phyloP scores from a whole-genome alignment of 2,329 filamentous ascomycete genomes.

The Corniculantispora saksenae region DNA sequence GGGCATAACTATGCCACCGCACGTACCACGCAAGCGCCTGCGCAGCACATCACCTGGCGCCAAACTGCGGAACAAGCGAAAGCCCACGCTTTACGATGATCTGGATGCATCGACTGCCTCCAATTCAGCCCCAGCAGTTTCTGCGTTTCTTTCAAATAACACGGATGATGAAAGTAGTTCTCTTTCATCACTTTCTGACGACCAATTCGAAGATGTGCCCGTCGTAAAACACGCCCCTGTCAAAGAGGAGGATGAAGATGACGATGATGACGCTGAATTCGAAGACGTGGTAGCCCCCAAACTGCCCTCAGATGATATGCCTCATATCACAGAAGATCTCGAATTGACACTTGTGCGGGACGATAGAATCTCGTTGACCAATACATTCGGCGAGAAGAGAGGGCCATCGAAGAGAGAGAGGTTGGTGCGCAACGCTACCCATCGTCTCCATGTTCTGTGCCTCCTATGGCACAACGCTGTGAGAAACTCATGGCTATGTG shows the following conservation, averaged over 20 bases:
- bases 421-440: conserved; percentile 73
- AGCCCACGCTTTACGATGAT: conserved; percentile 61
- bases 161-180: conserved; percentile 49
- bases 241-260: conserved; percentile 39
- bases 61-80: conserved; percentile 40
- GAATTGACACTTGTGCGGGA: conserved; percentile 69
- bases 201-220: conserved; percentile 62
- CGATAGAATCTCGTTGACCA: conserved; percentile 60
- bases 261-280: conserved; percentile 60
- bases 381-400: conserved; percentile 69
- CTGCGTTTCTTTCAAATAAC: conserved; percentile 45
- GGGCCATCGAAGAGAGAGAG: conserved; percentile 84
- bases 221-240: conserved; percentile 58
- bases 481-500: conserved; percentile 81
- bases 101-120: conserved; percentile 53
- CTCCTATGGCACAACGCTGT: conserved; percentile 88
- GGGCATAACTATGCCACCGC: conserved; percentile 61
- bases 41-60: conserved; percentile 39
- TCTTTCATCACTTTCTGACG: conserved; percentile 56
- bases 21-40: conserved; percentile 66
- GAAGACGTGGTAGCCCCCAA: conserved; percentile 55
- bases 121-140: conserved; percentile 44
- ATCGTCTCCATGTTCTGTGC: conserved; percentile 85
- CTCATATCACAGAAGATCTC: conserved; percentile 63
- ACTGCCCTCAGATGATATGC: conserved; percentile 33